Percentiles rank a stretch among this genome's conserved stretches.
phyloP scores from a whole-genome alignment of 179 eudicot genomes.

The Monotropa hypopitys region DNA sequence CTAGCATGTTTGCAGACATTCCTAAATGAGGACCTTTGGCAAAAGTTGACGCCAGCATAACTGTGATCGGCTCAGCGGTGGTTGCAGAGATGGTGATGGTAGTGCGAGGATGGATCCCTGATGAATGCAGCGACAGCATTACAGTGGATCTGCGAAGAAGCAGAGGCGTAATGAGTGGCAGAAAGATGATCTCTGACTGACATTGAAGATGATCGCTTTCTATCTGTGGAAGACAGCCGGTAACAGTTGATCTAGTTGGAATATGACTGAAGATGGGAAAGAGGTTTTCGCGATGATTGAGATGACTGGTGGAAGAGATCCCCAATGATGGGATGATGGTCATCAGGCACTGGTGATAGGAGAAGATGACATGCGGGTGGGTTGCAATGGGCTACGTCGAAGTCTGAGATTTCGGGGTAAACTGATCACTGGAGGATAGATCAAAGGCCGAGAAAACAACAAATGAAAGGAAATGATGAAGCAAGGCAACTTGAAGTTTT shows the following conservation, averaged over 20 bases:
- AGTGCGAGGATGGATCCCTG: background rate
- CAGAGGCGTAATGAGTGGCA: background rate
- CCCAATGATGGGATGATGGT: too few relatives aligned
- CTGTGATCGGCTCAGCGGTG: background rate
- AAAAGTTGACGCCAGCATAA: background rate
- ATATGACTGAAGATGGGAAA: too few relatives aligned
- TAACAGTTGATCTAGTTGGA: background rate
- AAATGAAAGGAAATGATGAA: too few relatives aligned
- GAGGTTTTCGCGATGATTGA: too few relatives aligned
- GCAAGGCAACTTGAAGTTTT: too few relatives aligned
- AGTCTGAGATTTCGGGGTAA: too few relatives aligned
- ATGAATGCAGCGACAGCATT: background rate
- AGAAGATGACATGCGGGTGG: too few relatives aligned
- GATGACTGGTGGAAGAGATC: too few relatives aligned
- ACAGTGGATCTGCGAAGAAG: background rate
- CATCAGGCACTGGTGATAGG: too few relatives aligned
- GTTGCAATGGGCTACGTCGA: too few relatives aligned
- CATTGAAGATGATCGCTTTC: background rate
- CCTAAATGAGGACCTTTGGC: background rate
- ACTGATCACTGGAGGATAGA: too few relatives aligned
- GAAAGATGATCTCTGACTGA: background rate
- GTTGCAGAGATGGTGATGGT: background rate
- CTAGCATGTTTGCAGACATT: background rate
- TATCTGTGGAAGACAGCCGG: background rate
- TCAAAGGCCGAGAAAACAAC: too few relatives aligned